A percentile compares a stretch with the other conserved stretches of the same genome.
These are phyloP conservation scores for Gnaphalium uliginosum DNA, from an alignment of 129 eudicot species.

Conservation along the genomic window DNA sequence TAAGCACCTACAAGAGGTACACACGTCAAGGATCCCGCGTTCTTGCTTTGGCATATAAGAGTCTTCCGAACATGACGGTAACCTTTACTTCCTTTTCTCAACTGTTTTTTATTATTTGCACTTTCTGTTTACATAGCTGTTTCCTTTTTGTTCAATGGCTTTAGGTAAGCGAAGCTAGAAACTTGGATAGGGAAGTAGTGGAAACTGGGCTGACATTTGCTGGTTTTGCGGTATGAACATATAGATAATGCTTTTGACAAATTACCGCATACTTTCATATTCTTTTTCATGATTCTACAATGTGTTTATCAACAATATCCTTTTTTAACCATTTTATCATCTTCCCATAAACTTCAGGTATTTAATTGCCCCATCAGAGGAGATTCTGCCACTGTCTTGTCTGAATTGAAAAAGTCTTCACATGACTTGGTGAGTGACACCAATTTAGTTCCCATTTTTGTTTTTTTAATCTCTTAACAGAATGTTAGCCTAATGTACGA, in stretches of 20 bases:
- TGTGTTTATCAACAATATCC: background rate
- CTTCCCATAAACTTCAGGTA: conserved; percentile 49
- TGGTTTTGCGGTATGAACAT: conserved; percentile 84
- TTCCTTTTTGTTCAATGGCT: conserved; percentile 30
- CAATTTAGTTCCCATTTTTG: background rate
- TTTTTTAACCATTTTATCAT: conserved; percentile 17
- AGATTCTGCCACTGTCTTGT: conserved; percentile 81
- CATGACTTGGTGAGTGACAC: conserved; percentile 80
- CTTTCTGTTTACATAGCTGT: background rate
- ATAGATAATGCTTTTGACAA: background rate
- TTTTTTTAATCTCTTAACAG: background rate
- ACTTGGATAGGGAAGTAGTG: conserved; percentile 77
- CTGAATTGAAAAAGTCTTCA: conserved; percentile 78
- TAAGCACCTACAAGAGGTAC: conserved; percentile 74
- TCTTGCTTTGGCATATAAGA: conserved; percentile 82
- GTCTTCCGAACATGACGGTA: conserved; percentile 95
- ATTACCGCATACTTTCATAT: background rate
- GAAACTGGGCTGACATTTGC: conserved; percentile 84
- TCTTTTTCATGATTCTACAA: background rate
- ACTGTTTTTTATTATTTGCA: background rate
- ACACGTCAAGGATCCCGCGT: conserved; percentile 99
- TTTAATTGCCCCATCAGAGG: conserved; percentile 87
- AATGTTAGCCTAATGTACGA: background rate
- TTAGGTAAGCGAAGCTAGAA: conserved; percentile 95
- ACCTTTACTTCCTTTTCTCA: conserved; percentile 15